These are phyloP conservation scores for Tuber calosporum DNA, from an alignment of 495 filamentous ascomycete genomes.

Conservation along the genomic window DNA sequence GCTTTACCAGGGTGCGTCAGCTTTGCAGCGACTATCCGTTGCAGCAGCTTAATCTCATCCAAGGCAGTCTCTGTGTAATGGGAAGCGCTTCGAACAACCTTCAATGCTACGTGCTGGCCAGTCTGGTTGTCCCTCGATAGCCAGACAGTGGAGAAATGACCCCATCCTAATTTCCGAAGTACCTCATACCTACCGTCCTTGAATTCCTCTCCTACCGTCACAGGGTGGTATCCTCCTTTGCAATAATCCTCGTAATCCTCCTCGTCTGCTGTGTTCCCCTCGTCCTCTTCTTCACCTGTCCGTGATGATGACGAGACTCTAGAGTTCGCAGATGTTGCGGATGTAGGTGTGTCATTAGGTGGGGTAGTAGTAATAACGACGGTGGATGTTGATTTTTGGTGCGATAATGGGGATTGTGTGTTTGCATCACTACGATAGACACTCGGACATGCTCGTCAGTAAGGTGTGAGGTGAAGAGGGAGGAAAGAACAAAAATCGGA, in stretches of 20 bases:
- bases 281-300: conserved; percentile 67
- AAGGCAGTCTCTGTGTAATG: conserved; percentile 99
- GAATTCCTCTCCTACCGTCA: conserved; percentile 87
- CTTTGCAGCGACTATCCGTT: conserved; percentile 92
- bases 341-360: conserved; percentile 25
- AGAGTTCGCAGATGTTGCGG: conserved; percentile 36
- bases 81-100: conserved; percentile 92
- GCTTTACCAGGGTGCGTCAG: conserved; percentile 84
- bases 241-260: conserved; percentile 99
- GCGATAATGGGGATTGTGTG: conserved; percentile 30
- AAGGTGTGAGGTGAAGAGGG: conserved; percentile 33
- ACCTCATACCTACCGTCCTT: conserved; percentile 96
- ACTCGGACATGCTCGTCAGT: conserved; percentile 22
- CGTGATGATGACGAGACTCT: conserved; percentile 40
- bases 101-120: conserved; percentile 91
- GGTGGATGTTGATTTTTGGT: conserved; percentile 24
- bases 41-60: conserved; percentile 97
- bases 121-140: conserved; percentile 84
- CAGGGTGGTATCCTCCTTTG: conserved; percentile 96
- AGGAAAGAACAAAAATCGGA: conserved; percentile 21
- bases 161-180: conserved; percentile 95
- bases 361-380: conserved; percentile 7
- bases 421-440: conserved; percentile 33
- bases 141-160: conserved; percentile 98
- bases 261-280: conserved; percentile 92